Base-by-base conservation (phyloP, 768 basidiomycete genomes). In the Butyriboletus loyo region DNA sequence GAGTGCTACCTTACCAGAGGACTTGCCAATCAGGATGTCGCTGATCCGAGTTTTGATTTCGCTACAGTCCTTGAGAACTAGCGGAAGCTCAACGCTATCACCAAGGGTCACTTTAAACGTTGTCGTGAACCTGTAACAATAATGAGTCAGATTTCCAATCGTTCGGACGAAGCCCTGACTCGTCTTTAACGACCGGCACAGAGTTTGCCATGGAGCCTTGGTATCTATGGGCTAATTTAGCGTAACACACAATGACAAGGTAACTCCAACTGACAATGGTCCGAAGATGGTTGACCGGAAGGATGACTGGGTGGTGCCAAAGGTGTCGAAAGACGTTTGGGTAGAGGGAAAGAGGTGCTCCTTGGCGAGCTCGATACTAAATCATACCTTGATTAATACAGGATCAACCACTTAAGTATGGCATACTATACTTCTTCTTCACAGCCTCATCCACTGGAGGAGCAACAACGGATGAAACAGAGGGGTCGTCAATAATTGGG, bases 231-330 rank as follows among this genome's bases (percentile, higher is more conserved):
- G 22, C 17, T 40, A 35, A 15, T 48, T 66, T 32, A 65, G 37
- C 11, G 45, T 9, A 14, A 36, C 14, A 13, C 13, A 43, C 1
- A 24, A 38, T 27, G 30, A 44, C 5, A 35, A 42, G 21, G 25
- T 37, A 46, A 59, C 44, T 35, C 39, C 45, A 52, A 72, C 84
- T 59, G 49, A 85, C 85, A 85, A 63, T 47, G 83, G 81, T 21
- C 83, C 84, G 58, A 87, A 87, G 25, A 87, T 86, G 1, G 85
- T 86, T n/a, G 79, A 73, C 34, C 71, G 70, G 52, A 72, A 78
- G 70, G 79, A 82, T 8, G 64, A 60, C 4, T 69, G 51, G 15
- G 48, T 10, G 1, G 59, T 24, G n/a, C 37, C 50, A 52, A 67
- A 63, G 49, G 64, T 45, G 49, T 46, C 45, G 49, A 58, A 46